phyloP scores from a whole-genome alignment of 495 filamentous ascomycete genomes.

The Cercophora scortea region DNA sequence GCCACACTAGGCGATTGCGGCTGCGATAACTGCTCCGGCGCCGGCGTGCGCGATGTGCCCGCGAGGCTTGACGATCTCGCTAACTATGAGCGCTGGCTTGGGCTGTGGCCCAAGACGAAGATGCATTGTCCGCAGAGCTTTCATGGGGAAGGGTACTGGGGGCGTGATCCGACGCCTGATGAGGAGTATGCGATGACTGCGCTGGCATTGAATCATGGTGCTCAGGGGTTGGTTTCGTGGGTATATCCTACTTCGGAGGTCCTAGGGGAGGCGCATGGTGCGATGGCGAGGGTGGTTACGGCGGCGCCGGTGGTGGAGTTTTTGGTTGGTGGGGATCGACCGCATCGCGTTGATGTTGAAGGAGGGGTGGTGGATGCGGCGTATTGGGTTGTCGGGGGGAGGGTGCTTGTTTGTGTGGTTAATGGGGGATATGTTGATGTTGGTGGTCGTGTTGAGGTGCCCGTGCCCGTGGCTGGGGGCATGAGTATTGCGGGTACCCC shows the following conservation, averaged over 20 bases:
- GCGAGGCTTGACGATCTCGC: constrained; percentile 43
- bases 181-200: constrained; percentile 55
- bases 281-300: constrained; percentile 37
- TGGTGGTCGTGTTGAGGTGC: constrained; percentile 11
- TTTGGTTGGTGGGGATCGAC: constrained; percentile 30
- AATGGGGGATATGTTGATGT: constrained; percentile 31
- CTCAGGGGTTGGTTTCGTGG: constrained; percentile 46
- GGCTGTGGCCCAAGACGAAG: constrained; percentile 43
- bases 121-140: constrained; percentile 60
- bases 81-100: constrained; percentile 36
- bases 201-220: constrained; percentile 56
- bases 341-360: not conserved
- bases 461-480: constrained; percentile 8
- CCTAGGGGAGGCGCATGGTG: constrained; percentile 36
- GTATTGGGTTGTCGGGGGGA: constrained; percentile 28
- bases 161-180: constrained; percentile 42
- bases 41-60: constrained; percentile 49
- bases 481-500: constrained; percentile 10
- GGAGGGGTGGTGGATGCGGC: constrained; percentile 31
- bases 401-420: constrained; percentile 37
- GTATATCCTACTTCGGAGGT: constrained; percentile 40
- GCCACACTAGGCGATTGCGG: constrained; percentile 63
- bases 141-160: constrained; percentile 55
- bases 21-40: constrained; percentile 58
- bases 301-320: constrained; percentile 29